Evolutionary conservation across 257 asterid genomes (phyloP).

Genomic region (Cordia subcordata): DNA sequence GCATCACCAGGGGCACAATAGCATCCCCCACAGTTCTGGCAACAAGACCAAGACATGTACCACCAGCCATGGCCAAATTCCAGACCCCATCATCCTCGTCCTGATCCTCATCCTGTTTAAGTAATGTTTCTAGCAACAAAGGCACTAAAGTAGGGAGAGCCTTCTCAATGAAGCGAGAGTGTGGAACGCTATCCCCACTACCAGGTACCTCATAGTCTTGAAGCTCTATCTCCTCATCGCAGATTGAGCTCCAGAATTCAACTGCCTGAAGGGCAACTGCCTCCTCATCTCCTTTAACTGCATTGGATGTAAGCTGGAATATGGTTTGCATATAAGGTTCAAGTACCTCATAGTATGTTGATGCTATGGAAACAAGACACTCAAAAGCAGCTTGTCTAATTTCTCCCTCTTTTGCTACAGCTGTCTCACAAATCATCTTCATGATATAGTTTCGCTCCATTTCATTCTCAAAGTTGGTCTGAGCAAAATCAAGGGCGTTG

Average conservation of each 20-base stretch:
- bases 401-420: slow-evolving; percentile 62
- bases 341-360: slow-evolving; percentile 65
- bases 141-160: slow-evolving; percentile 74
- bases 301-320: slow-evolving; percentile 73
- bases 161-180: slow-evolving; percentile 66
- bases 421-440: slow-evolving; percentile 79
- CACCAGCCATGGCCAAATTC: slow-evolving; percentile 94
- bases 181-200: slow-evolving; percentile 46
- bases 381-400: slow-evolving; percentile 84
- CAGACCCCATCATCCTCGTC: slow-evolving; percentile 81
- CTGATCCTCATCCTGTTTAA: slow-evolving; percentile 86
- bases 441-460: slow-evolving; percentile 86
- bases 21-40: slow-evolving; percentile 80
- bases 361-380: slow-evolving; percentile 80
- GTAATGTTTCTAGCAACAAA: slow-evolving; percentile 73
- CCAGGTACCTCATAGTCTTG: slow-evolving; percentile 60
- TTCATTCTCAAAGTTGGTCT: slow-evolving; percentile 72
- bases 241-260: slow-evolving; percentile 92
- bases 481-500: slow-evolving; percentile 90
- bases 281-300: slow-evolving; percentile 75
- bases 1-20: slow-evolving; percentile 72
- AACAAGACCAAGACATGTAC: slow-evolving; percentile 76
- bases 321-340: slow-evolving; percentile 77
- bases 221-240: slow-evolving; percentile 80
- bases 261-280: slow-evolving; percentile 84